Base-by-base conservation (phyloP, 225 moss, liverwort and hornwort species). In the Physcomitrium patens region DNA sequence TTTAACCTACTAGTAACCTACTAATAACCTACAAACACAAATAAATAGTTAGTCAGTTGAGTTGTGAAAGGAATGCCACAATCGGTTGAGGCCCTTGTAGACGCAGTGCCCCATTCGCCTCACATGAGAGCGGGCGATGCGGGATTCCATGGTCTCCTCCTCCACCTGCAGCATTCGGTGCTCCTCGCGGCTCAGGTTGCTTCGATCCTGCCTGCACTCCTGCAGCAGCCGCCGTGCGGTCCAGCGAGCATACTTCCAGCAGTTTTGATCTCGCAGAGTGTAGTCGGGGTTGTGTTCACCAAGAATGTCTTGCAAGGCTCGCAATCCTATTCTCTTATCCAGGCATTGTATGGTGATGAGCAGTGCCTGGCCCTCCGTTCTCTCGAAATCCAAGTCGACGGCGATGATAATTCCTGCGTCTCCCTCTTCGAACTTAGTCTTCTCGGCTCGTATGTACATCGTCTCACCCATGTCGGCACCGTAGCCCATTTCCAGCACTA, bases 181-280 rank as follows among this genome's bases (percentile, higher is more conserved):
- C 16, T 67, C 66, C 31, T 82, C 76, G 0, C 0, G 67, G 3
- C 47, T 18, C 7, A 71, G 4, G 12, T 68, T 28, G 37, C 27
- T 70, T 44, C 37, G 23, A 17, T 28, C 24, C 64, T 77, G 62
- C 64, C 71, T 80, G 49, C 86, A 86, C 15, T 51, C 64, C 18
- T 53, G 68, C 31, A 86, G 49, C 72, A 86, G 16, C 60, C 80
- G 60, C 9, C 69, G 65, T 5, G 83, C 83, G 22, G 75, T 81
- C 50, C 65, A 47, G 10, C 86, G 65, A 0, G 83, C 78, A 47
- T 86, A 86, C 66, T 86, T 80, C 86, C 86, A 86, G 17, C 86
- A 86, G 2, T 86, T 86, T 49, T 83, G 86, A 2, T 83, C 78
- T 5, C 86, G 47, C 69, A 86, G 5, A 6, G 86, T 78, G 61